These are phyloP conservation scores for Harringtonia lauricola DNA, from an alignment of 2,329 filamentous ascomycete species.

Conservation along the genomic window DNA sequence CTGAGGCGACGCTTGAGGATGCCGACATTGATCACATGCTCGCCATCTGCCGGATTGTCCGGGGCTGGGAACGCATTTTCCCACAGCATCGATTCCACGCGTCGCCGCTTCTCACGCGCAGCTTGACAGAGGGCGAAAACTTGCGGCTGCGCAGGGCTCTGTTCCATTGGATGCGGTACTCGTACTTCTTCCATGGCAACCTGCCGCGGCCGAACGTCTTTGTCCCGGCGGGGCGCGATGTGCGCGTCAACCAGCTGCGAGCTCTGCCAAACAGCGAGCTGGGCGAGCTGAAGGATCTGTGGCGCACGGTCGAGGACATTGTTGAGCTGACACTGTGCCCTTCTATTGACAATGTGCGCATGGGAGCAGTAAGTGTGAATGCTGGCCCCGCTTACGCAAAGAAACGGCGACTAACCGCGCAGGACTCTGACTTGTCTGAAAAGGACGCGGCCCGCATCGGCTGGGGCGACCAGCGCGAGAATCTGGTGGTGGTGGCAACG, in stretches of 20 bases:
- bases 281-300: slow-evolving; percentile 32
- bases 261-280: slow-evolving; percentile 30
- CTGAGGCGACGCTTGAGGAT: slow-evolving; percentile 11
- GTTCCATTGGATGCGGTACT: slow-evolving; percentile 44
- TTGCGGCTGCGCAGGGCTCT: slow-evolving; percentile 37
- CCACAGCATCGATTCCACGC: slow-evolving; percentile 27
- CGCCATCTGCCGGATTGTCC: slow-evolving; percentile 20
- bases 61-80: slow-evolving; percentile 28
- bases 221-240: slow-evolving; percentile 17
- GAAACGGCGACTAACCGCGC: not conserved
- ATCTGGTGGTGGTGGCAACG: slow-evolving; percentile 21
- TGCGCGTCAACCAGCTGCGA: slow-evolving; percentile 32
- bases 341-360: slow-evolving; percentile 26
- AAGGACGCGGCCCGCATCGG: slow-evolving; percentile 16
- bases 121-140: slow-evolving; percentile 29
- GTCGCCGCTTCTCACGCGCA: slow-evolving; percentile 30
- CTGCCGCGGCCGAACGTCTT: slow-evolving; percentile 16
- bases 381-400: no score
- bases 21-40: slow-evolving; percentile 19
- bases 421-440: slow-evolving; percentile 14
- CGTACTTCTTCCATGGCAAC: slow-evolving; percentile 38
- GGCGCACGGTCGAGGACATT: slow-evolving; percentile 31
- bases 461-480: slow-evolving; percentile 19
- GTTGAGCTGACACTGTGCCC: slow-evolving; percentile 35
- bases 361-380: slow-evolving; percentile 21